phyloP scores from a whole-genome alignment of 352 stramenopile genomes.

The Pythium monospermum region DNA sequence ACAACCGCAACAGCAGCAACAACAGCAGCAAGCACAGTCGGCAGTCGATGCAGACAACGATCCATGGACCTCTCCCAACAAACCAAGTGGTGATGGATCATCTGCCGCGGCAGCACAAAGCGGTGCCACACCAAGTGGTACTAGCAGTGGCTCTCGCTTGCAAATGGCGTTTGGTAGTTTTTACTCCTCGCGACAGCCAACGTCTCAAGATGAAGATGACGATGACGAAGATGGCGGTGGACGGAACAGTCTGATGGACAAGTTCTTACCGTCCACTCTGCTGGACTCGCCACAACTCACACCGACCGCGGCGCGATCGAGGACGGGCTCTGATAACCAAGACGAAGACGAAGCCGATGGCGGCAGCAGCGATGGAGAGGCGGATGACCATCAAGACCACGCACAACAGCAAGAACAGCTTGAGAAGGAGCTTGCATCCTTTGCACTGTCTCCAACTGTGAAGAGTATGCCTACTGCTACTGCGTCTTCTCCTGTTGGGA shows the following conservation, averaged over 20 bases:
- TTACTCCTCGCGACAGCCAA: conserved; percentile 31
- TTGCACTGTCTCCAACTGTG: conserved; percentile 3
- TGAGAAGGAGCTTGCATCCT: conserved; percentile 13
- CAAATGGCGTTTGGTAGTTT: conserved; percentile 54
- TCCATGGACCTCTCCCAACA: conserved; percentile 26
- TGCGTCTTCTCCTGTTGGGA: too few species aligned
- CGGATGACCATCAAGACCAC: neutral
- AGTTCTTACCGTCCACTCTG: conserved; percentile 73
- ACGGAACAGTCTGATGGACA: conserved; percentile 67
- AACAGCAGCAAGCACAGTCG: conserved; percentile 5
- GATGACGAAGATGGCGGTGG: conserved; percentile 47
- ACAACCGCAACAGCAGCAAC: neutral
- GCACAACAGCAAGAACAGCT: conserved; percentile 4
- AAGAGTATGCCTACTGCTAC: too few species aligned
- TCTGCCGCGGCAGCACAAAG: neutral
- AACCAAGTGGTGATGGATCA: conserved; percentile 4
- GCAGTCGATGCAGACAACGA: conserved; percentile 19
- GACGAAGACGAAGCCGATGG: conserved; percentile 24
- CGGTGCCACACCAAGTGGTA: too few species aligned
- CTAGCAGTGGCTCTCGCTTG: conserved; percentile 8
- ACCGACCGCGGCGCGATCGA: conserved; percentile 33
- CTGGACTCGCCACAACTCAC: conserved; percentile 80
- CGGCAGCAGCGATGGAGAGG: conserved; percentile 12
- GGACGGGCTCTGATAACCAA: conserved; percentile 9
- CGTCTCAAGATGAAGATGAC: conserved; percentile 21